Base-by-base conservation (phyloP, 2,329 filamentous ascomycete species). In the Dryadomyces quercus-mongolicae region DNA sequence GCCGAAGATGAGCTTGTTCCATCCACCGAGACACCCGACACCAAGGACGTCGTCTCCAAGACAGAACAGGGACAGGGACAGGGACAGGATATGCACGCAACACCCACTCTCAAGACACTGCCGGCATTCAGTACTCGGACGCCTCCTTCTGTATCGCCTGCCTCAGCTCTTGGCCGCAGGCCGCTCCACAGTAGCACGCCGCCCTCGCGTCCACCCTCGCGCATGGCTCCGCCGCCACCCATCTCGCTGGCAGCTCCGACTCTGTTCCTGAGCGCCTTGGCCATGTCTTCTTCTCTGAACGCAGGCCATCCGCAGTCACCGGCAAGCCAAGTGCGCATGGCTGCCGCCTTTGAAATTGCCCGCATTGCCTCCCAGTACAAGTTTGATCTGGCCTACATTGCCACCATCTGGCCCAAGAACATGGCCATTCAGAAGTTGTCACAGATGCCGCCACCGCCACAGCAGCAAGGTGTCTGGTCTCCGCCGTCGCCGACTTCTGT, bases 361-460 rank as follows among this genome's bases (percentile, higher is more conserved):
- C 69, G 75, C 36, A 78, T 82, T 43, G 78, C 79, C 5, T 71
- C 68, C 4, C 72, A 74, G 53, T 80, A 80, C 63, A 70, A 77
- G 53, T 80, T 82, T 52, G 76, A 80, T 58, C 68, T 82, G 22
- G 70, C 81, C 13, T 82, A 82, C 58, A 72, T 82, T 34, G 73
- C 81, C 58, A 80, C 77, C 58, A 66, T 82, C 15, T 81, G 78
- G 78, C 77, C 78, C 3, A 69, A 63, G 42, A 58, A 62, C 42
- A 62, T 63, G 57, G 40, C 40, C 45, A 20, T 52, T 2, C 42
- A 15, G 50, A 21, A 46, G 44, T n/a, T 16, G 43, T n/a, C 43
- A n/a, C 18, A 13, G 43, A 5, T 45, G 43, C 18, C 2, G 44
- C 44, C n/a, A 7, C 5, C 25, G 10, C 13, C 38, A n/a, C 40